A percentile compares a stretch with the other conserved stretches of the same genome.
Evolutionary conservation across 495 filamentous ascomycete genomes (phyloP).

Genomic region (Aspergillus haitiensis): DNA sequence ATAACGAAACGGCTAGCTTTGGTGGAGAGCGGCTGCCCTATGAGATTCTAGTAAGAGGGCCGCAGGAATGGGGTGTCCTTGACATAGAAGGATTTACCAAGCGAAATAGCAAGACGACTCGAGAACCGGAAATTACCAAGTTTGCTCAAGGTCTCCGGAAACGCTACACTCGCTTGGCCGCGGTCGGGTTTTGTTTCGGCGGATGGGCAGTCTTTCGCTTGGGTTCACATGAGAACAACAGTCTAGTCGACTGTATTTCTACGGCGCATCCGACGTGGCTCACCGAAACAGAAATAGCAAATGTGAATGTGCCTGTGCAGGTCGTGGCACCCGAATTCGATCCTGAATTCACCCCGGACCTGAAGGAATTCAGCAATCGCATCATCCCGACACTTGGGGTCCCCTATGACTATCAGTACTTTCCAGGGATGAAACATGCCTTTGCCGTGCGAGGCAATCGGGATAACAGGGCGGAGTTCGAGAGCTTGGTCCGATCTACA

Average conservation of each 20-base stretch:
- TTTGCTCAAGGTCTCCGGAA: conserved; percentile 47
- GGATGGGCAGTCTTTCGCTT: conserved; percentile 58
- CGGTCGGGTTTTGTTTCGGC: conserved; percentile 63
- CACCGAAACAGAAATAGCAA: conserved; percentile 51
- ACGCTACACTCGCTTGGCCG: conserved; percentile 47
- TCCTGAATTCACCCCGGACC: conserved; percentile 44
- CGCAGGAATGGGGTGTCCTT: conserved; percentile 33
- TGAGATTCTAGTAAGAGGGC: conserved; percentile 36
- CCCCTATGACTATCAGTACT: conserved; percentile 58
- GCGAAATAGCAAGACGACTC: conserved; percentile 45
- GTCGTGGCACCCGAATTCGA: conserved; percentile 60
- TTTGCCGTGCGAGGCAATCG: conserved; percentile 49
- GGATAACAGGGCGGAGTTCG: conserved; percentile 20
- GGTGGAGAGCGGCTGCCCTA: conserved; percentile 35
- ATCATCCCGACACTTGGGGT: conserved; percentile 44
- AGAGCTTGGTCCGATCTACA: no score
- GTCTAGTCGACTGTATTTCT: conserved; percentile 56
- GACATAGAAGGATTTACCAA: conserved; percentile 39
- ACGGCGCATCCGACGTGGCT: conserved; percentile 55
- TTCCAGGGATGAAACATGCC: conserved; percentile 54
- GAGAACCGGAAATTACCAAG: conserved; percentile 54
- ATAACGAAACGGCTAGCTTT: conserved; percentile 23
- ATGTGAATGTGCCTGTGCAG: conserved; percentile 55
- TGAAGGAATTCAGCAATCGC: conserved; percentile 49
- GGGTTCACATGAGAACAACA: conserved; percentile 33